These are phyloP conservation scores for Microthlaspi erraticum DNA, from an alignment of 345 rosid species.

Conservation along the genomic window DNA sequence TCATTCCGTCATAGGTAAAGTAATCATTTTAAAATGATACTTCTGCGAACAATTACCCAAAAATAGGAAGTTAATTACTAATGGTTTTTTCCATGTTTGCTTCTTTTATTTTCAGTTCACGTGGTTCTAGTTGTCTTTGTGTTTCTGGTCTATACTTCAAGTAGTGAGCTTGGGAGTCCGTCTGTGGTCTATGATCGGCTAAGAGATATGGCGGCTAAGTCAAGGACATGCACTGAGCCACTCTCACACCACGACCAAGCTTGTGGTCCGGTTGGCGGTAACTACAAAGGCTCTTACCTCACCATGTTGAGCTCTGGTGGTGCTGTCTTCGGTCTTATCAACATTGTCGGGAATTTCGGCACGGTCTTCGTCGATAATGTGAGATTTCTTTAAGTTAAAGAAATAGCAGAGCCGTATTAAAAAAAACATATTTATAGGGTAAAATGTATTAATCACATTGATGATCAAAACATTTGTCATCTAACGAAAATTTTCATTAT, in stretches of 20 bases:
- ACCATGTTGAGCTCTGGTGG: slow-evolving; percentile 97
- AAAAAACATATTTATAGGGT: too few relatives aligned
- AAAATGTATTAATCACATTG: too few relatives aligned
- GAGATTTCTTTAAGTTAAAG: slow-evolving; percentile 32
- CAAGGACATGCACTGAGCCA: slow-evolving; percentile 75
- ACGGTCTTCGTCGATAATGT: slow-evolving; percentile 94
- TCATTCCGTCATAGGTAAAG: slow-evolving; percentile 82
- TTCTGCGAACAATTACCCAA: neutral
- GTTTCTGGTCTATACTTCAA: slow-evolving; percentile 82
- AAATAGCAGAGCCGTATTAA: too few relatives aligned
- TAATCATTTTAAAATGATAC: too few relatives aligned
- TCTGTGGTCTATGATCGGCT: slow-evolving; percentile 58
- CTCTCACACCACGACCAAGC: slow-evolving; percentile 72
- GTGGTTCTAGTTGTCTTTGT: slow-evolving; percentile 78
- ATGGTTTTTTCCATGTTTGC: neutral
- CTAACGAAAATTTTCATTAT: neutral
- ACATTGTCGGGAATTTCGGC: slow-evolving; percentile 90
- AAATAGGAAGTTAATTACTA: too few relatives aligned
- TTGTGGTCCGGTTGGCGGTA: slow-evolving; percentile 84
- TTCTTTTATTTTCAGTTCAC: slow-evolving; percentile 60
- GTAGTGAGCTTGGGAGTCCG: slow-evolving; percentile 85
- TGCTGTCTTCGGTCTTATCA: slow-evolving; percentile 84
- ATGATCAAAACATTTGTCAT: too few relatives aligned
- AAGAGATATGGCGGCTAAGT: slow-evolving; percentile 59
- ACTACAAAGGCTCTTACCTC: slow-evolving; percentile 72